A percentile compares a stretch with the other conserved stretches of the same genome.
phyloP scores from a whole-genome alignment of 2,329 filamentous ascomycete genomes.

The Cordyceps militaris region DNA sequence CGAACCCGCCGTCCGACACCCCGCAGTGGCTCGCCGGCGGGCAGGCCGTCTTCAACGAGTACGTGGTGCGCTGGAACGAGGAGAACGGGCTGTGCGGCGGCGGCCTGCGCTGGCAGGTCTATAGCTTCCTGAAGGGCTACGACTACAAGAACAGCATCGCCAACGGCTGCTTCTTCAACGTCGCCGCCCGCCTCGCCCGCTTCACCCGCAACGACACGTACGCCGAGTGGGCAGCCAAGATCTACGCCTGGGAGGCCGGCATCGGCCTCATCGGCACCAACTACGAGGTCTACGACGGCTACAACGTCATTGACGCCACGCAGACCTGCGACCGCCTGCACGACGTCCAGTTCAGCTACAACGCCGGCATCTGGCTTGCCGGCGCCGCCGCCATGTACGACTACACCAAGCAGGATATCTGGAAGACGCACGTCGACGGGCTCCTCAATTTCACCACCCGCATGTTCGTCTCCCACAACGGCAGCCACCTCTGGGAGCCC shows the following conservation, averaged over 20 bases:
- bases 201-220: slow-evolving; percentile 79
- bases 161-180: slow-evolving; percentile 64
- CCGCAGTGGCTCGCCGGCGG: slow-evolving; percentile 69
- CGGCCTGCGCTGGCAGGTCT: slow-evolving; percentile 82
- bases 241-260: slow-evolving; percentile 58
- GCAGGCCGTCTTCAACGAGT: slow-evolving; percentile 75
- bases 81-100: slow-evolving; percentile 50
- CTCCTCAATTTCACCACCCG: slow-evolving; percentile 43
- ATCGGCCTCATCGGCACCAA: slow-evolving; percentile 49
- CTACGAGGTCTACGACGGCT: slow-evolving; percentile 47
- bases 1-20: slow-evolving; percentile 49
- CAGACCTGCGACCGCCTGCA: slow-evolving; percentile 45
- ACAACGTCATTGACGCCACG: slow-evolving; percentile 28
- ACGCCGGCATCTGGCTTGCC: slow-evolving; percentile 58
- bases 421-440: slow-evolving; percentile 52
- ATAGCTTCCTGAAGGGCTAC: slow-evolving; percentile 65
- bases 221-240: slow-evolving; percentile 62
- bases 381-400: slow-evolving; percentile 56
- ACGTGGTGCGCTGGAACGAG: slow-evolving; percentile 64
- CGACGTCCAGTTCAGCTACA: slow-evolving; percentile 61
- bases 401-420: slow-evolving; percentile 44
- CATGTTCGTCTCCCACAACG: slow-evolving; percentile 45
- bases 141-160: slow-evolving; percentile 63
- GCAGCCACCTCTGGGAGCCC: slow-evolving; percentile 52
- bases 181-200: slow-evolving; percentile 62